Percentiles rank a stretch among this genome's conserved stretches.
These are phyloP conservation scores for Elongisporangium senticosum DNA, from an alignment of 352 stramenopile species.

Conservation along the genomic window DNA sequence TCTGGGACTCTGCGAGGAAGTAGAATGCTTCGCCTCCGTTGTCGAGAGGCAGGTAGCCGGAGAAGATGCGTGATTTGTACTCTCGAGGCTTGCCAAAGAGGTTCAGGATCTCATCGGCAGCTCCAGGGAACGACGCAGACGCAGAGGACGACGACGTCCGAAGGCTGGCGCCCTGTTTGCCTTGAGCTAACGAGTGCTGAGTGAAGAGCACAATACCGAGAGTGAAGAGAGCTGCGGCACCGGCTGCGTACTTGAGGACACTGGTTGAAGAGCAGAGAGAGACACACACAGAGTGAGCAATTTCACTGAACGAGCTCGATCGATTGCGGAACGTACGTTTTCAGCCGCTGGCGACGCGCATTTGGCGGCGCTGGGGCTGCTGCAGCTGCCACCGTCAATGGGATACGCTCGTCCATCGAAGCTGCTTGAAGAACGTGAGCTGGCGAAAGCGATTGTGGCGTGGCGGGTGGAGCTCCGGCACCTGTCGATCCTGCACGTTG, in stretches of 20 bases:
- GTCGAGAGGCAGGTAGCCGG: constrained; percentile 41
- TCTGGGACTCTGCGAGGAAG: constrained; percentile 65
- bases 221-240: background rate
- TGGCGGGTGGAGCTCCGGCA: too few species aligned
- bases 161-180: too few species aligned
- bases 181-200: too few species aligned
- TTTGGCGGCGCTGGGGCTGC: background rate
- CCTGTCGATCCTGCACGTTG: background rate
- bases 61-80: constrained; percentile 53
- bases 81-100: constrained; percentile 33
- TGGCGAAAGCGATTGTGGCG: background rate
- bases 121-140: constrained; percentile 23
- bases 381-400: background rate
- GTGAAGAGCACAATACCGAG: background rate
- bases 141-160: too few species aligned
- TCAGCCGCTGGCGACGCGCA: background rate
- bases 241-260: background rate
- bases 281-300: background rate
- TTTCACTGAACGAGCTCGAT: background rate
- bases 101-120: constrained; percentile 37
- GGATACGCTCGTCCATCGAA: background rate
- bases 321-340: background rate
- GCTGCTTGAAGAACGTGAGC: background rate
- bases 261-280: background rate
- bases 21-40: constrained; percentile 67